Evolutionary conservation across 2,329 filamentous ascomycete species (phyloP).

Genomic region (Ilyonectria robusta): DNA sequence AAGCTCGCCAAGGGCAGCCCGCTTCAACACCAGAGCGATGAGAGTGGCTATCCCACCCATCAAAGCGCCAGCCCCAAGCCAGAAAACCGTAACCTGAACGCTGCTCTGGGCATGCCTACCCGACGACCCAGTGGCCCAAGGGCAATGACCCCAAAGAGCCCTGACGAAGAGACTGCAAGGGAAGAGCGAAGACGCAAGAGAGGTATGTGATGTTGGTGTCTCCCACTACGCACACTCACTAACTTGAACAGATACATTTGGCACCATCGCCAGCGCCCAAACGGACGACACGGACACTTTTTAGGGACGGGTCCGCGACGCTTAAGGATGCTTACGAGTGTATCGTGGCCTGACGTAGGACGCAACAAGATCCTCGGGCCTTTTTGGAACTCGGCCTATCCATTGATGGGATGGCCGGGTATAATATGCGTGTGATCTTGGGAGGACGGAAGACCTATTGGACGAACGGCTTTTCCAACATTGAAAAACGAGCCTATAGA

Average conservation of each 20-base stretch:
- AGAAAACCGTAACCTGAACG: constrained; percentile 71
- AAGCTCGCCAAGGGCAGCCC: constrained; percentile 70
- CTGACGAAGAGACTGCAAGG: constrained; percentile 61
- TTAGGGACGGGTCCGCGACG: constrained; percentile 38
- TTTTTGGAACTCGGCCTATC: constrained; percentile 22
- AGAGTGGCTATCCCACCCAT: constrained; percentile 69
- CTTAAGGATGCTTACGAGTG: constrained; percentile 18
- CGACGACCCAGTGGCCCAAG: constrained; percentile 71
- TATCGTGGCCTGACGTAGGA: constrained; percentile 22
- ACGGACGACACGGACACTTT: constrained; percentile 58
- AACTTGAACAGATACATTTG: constrained; percentile 52
- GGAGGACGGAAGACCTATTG: constrained; percentile 27
- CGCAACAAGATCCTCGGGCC: constrained; percentile 15
- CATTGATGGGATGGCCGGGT: constrained; percentile 10
- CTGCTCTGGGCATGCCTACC: constrained; percentile 65
- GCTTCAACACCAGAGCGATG: constrained; percentile 68
- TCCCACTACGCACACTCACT: neutral
- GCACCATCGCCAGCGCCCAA: constrained; percentile 52
- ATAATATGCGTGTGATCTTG: constrained; percentile 31
- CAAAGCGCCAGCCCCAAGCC: constrained; percentile 68
- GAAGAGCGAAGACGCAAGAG: constrained; percentile 69
- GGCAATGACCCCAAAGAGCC: constrained; percentile 72
- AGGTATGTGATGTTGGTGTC: constrained; percentile 58
- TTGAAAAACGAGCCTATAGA: constrained; percentile 39
- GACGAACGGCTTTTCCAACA: constrained; percentile 32